These are phyloP conservation scores for Primulina eburnea DNA, from an alignment of 257 asterid genomes.

Conservation along the genomic window DNA sequence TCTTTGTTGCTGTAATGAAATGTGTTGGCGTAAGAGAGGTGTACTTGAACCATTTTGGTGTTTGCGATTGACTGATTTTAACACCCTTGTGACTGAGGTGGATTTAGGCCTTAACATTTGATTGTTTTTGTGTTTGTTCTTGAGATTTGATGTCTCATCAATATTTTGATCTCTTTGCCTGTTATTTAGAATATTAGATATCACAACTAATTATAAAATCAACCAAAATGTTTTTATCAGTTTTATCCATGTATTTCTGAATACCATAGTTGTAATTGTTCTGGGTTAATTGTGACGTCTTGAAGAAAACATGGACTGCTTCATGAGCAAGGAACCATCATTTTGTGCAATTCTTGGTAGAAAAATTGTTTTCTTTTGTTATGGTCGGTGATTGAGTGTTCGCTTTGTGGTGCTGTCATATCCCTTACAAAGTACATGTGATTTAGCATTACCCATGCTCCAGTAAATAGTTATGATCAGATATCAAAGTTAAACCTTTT, in stretches of 20 bases:
- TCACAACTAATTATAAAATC: neutral
- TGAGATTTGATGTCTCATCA: neutral
- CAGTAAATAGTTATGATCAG: too few species aligned
- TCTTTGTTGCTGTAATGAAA: too few species aligned
- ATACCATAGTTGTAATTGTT: too few species aligned
- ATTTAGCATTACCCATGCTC: neutral
- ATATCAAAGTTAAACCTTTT: neutral
- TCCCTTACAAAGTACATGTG: neutral
- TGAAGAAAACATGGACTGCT: too few species aligned
- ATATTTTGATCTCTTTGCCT: slow-evolving; percentile 14
- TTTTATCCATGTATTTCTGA: too few species aligned
- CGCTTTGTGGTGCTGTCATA: neutral
- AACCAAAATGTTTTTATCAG: too few species aligned
- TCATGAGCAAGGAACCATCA: too few species aligned
- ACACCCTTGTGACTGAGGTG: slow-evolving; percentile 1
- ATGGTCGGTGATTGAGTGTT: neutral
- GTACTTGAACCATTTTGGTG: too few species aligned
- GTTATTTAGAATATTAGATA: neutral
- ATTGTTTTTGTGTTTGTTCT: neutral
- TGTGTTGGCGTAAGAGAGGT: too few species aligned
- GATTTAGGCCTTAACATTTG: neutral
- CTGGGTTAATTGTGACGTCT: too few species aligned
- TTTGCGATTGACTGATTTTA: slow-evolving; percentile 11
- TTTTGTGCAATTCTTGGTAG: too few species aligned
- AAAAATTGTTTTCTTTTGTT: too few species aligned